Evolutionary conservation across 805 yeast species (phyloP).

Genomic region (Kuraishia hungarica): DNA sequence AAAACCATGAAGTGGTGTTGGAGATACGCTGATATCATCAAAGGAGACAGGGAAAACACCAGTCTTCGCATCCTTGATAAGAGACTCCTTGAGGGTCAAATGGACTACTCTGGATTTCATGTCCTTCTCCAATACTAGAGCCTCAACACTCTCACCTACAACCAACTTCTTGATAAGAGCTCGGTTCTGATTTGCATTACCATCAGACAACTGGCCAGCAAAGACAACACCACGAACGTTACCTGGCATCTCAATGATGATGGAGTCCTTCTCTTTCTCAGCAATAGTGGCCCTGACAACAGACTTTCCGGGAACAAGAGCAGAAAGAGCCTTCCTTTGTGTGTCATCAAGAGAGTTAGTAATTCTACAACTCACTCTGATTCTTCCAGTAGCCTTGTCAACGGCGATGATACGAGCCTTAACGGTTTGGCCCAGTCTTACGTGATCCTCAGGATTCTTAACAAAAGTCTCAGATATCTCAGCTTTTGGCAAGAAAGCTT

Average conservation of each 20-base stretch:
- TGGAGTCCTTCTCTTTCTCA: conserved; percentile 69
- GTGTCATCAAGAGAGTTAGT: conserved; percentile 41
- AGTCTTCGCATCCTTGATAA: conserved; percentile 54
- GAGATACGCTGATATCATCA: conserved; percentile 45
- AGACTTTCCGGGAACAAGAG: conserved; percentile 52
- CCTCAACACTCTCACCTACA: conserved; percentile 53
- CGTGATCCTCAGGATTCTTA: conserved; percentile 64
- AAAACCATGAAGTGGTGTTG: conserved; percentile 54
- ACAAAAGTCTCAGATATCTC: conserved; percentile 91
- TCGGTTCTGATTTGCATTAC: conserved; percentile 65
- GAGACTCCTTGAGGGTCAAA: conserved; percentile 54
- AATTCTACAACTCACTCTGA: conserved; percentile 69
- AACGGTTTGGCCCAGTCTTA: conserved; percentile 80
- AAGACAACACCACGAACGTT: conserved; percentile 62
- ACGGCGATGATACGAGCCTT: conserved; percentile 55
- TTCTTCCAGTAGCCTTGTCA: conserved; percentile 41
- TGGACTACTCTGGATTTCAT: conserved; percentile 49
- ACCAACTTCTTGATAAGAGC: conserved; percentile 50
- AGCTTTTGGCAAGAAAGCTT: conserved; percentile 75
- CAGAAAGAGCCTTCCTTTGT: conserved; percentile 36
- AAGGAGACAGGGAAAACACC: conserved; percentile 48
- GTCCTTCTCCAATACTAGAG: conserved; percentile 63
- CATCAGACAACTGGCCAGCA: conserved; percentile 72
- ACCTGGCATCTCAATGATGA: conserved; percentile 52
- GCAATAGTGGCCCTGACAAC: conserved; percentile 51